Evolutionary conservation across 2,329 filamentous ascomycete species (phyloP).

Genomic region (Emergomyces pasteurianus): DNA sequence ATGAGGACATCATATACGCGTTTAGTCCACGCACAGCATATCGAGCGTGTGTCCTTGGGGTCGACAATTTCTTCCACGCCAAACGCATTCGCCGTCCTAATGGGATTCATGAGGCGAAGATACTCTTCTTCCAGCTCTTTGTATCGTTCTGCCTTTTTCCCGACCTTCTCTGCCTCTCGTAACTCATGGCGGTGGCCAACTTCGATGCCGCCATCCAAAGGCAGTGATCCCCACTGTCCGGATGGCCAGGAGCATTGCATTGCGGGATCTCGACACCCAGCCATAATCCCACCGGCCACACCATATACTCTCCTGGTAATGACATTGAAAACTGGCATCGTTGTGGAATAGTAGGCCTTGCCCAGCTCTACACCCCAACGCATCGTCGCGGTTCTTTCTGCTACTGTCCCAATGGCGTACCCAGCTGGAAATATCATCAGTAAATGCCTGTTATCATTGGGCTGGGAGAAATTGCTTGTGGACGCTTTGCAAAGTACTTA

Average conservation of each 20-base stretch:
- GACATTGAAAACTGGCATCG: conserved; percentile 52
- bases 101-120: conserved; percentile 50
- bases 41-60: conserved; percentile 45
- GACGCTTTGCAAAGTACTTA: conserved; percentile 16
- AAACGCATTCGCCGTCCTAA: conserved; percentile 52
- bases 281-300: conserved; percentile 53
- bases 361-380: conserved; percentile 50
- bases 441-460: not conserved
- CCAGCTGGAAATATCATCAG: conserved; percentile 28
- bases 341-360: conserved; percentile 51
- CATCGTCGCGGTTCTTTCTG: conserved; percentile 53
- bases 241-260: conserved; percentile 53
- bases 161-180: conserved; percentile 41
- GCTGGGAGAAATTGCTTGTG: not conserved
- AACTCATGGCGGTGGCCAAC: conserved; percentile 51
- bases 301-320: conserved; percentile 50
- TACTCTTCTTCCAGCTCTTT: conserved; percentile 49
- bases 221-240: conserved; percentile 51
- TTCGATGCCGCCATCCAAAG: conserved; percentile 53
- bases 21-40: conserved; percentile 44
- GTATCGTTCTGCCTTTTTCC: conserved; percentile 41
- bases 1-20: conserved; percentile 46
- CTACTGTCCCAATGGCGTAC: conserved; percentile 52
- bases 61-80: conserved; percentile 55
- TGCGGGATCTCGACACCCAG: conserved; percentile 49